Conservation (phyloP, 2,329 filamentous ascomycete genomes). For the Pseudofabraea citricarpa region DNA sequence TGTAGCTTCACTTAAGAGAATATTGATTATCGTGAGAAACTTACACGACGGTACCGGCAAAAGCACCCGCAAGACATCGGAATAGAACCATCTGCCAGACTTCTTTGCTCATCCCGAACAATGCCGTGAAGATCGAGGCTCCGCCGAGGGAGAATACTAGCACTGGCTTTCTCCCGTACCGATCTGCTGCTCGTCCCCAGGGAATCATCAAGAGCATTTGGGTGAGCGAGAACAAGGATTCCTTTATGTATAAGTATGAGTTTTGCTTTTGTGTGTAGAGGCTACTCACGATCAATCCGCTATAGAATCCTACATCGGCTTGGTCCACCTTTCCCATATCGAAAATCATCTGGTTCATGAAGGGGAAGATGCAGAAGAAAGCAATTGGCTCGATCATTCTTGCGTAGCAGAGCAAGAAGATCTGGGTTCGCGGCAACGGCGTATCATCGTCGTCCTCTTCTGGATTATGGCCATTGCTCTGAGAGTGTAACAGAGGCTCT, state of each 20-base stretch:
- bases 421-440: constrained; percentile 52
- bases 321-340: constrained; percentile 56
- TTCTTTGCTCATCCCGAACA: constrained; percentile 64
- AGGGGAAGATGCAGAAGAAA: constrained; percentile 76
- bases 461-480: too few species aligned
- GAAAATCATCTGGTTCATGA: constrained; percentile 70
- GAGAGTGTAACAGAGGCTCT: background rate
- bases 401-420: constrained; percentile 66
- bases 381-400: constrained; percentile 68
- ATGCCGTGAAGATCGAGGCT: constrained; percentile 50
- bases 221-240: constrained; percentile 67
- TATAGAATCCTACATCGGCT: constrained; percentile 70
- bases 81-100: constrained; percentile 74
- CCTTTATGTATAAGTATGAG: too few species aligned
- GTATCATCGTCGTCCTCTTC: background rate
- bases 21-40: background rate
- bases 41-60: constrained; percentile 66
- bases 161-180: constrained; percentile 66
- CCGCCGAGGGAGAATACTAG: constrained; percentile 64
- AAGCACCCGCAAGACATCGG: constrained; percentile 66
- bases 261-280: too few species aligned
- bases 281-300: constrained; percentile 35
- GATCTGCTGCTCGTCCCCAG: constrained; percentile 67
- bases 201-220: constrained; percentile 75
- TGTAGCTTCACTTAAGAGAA: too few species aligned